phyloP scores from a whole-genome alignment of 2,329 filamentous ascomycete species.

The Colletotrichum sp. region DNA sequence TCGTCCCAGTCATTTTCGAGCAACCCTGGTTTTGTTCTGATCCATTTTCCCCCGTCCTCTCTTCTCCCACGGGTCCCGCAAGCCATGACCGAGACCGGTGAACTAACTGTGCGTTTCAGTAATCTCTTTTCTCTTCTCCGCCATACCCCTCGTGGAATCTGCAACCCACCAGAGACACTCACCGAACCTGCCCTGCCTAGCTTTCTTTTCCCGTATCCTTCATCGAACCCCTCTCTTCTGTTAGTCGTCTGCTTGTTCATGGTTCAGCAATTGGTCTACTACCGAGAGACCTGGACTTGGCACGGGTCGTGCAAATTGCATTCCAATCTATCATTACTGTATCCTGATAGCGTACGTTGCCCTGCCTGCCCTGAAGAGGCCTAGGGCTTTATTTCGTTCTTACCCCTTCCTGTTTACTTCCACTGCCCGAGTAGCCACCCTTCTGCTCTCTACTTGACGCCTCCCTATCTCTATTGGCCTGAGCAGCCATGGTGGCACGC shows the following conservation, averaged over 20 bases:
- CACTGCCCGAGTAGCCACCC: constrained; percentile 5
- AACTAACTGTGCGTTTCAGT: not conserved
- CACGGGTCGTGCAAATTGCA: not conserved
- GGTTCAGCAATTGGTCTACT: not conserved
- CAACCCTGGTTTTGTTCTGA: not conserved
- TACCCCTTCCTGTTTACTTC: constrained; percentile 8
- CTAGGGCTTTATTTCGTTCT: constrained; percentile 12
- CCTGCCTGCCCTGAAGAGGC: not conserved
- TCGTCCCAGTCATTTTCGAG: not conserved
- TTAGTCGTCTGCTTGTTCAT: not conserved
- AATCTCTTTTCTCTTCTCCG: not conserved
- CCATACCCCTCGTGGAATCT: not conserved
- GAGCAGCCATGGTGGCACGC: constrained; percentile 38
- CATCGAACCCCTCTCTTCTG: not conserved
- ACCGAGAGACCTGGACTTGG: not conserved
- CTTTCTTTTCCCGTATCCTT: not conserved
- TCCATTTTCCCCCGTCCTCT: not conserved
- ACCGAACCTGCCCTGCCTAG: not conserved
- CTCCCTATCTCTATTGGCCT: constrained; percentile 33
- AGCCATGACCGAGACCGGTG: not conserved
- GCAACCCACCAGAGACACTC: not conserved
- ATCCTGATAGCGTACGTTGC: not conserved
- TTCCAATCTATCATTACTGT: not conserved
- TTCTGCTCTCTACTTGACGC: constrained; percentile 20
- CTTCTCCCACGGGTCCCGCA: not conserved